Conservation (phyloP, 768 basidiomycete species). For the Basidioascus undulatus region DNA sequence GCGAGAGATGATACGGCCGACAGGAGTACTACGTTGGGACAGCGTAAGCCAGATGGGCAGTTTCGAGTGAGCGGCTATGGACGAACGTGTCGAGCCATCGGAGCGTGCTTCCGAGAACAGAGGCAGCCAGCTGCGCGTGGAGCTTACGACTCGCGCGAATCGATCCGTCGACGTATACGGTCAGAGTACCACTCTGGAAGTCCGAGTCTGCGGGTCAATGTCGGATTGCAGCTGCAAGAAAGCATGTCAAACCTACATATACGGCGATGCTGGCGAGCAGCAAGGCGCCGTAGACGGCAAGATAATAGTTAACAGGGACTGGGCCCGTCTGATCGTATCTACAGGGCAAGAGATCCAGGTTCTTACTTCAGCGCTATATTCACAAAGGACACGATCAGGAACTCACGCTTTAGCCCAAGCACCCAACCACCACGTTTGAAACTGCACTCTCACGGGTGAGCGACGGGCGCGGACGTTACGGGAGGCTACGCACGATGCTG, state of each 20-base stretch:
- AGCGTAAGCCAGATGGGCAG: too few relatives aligned
- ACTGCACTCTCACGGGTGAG: not conserved
- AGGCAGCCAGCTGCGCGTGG: conserved; percentile 1
- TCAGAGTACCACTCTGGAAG: too few relatives aligned
- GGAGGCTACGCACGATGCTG: not conserved
- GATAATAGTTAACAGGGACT: conserved; percentile 15
- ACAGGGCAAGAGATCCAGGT: too few relatives aligned
- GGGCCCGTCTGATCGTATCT: too few relatives aligned
- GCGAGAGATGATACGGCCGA: too few relatives aligned
- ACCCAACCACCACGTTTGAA: conserved; percentile 1
- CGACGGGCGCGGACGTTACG: not conserved
- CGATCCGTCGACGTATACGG: not conserved
- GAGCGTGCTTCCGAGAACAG: conserved; percentile 4
- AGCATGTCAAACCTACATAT: not conserved
- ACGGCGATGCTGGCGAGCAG: conserved; percentile 9
- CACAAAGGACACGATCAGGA: too few relatives aligned
- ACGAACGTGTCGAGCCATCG: conserved; percentile 30
- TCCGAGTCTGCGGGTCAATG: too few relatives aligned
- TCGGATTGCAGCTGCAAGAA: too few relatives aligned
- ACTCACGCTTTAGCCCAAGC: not conserved
- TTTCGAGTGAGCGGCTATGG: too few relatives aligned
- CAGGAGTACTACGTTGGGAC: too few relatives aligned
- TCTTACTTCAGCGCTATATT: too few relatives aligned
- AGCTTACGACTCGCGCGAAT: conserved; percentile 4
- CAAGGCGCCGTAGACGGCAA: conserved; percentile 16